A percentile compares a stretch with the other conserved stretches of the same genome.
phyloP scores from a whole-genome alignment of 768 basidiomycete species.

The Termitomyces sp. region DNA sequence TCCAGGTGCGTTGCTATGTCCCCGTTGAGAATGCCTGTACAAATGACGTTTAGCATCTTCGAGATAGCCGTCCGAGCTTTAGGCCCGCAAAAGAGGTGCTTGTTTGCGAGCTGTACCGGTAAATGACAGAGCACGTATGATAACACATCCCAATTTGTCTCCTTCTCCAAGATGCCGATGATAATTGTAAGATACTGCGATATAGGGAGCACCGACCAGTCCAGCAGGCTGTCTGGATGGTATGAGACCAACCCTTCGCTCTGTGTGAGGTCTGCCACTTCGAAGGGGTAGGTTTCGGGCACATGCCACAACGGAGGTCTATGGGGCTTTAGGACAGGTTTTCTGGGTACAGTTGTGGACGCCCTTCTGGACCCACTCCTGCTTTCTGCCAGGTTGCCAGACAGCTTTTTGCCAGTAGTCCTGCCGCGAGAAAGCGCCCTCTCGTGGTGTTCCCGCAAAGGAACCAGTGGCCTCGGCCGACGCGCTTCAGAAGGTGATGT shows the following conservation, averaged over 20 bases:
- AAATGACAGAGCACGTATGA: constrained; percentile 91
- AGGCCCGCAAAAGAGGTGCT: constrained; percentile 94
- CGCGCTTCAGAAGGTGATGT: constrained; percentile 30
- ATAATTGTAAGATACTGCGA: constrained; percentile 70
- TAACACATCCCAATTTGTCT: constrained; percentile 89
- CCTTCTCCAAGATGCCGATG: constrained; percentile 62
- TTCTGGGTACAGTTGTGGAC: constrained; percentile 24
- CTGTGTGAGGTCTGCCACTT: constrained; percentile 51
- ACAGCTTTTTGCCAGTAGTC: constrained; percentile 33
- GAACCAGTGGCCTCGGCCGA: constrained; percentile 42
- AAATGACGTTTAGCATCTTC: constrained; percentile 61
- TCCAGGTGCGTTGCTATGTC: constrained; percentile 49
- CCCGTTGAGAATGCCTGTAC: constrained; percentile 58
- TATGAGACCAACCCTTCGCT: constrained; percentile 69
- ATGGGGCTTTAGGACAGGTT: constrained; percentile 31
- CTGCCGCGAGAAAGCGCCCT: constrained; percentile 52
- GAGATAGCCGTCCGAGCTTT: constrained; percentile 63
- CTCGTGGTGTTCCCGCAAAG: constrained; percentile 47
- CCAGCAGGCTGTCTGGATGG: constrained; percentile 45
- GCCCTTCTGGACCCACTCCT: constrained; percentile 26
- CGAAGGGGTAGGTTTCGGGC: constrained; percentile 64
- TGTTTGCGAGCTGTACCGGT: constrained; percentile 89
- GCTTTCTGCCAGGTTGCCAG: constrained; percentile 20
- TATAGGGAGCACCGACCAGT: constrained; percentile 56
- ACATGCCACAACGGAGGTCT: constrained; percentile 64